Conservation (phyloP, 2,329 filamentous ascomycete genomes). For the Phaeoacremonium minimum region DNA sequence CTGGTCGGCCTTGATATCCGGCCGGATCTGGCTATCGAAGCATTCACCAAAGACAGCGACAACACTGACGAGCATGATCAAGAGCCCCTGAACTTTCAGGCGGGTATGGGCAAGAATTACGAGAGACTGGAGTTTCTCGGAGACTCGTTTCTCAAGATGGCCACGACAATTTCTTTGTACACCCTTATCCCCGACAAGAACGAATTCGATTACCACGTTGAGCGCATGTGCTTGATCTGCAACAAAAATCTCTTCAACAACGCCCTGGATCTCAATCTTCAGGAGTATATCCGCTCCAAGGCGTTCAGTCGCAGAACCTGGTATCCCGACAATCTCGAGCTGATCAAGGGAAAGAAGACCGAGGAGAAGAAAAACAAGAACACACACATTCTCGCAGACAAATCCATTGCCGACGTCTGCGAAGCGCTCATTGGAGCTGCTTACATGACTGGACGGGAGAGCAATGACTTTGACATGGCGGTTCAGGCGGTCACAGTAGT, state of each 20-base stretch:
- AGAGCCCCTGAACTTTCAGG: slow-evolving; percentile 68
- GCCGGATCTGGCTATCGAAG: slow-evolving; percentile 73
- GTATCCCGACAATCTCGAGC: slow-evolving; percentile 78
- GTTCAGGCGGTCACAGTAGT: slow-evolving; percentile 63
- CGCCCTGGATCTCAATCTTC: slow-evolving; percentile 60
- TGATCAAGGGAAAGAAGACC: slow-evolving; percentile 64
- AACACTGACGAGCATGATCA: slow-evolving; percentile 49
- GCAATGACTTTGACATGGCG: slow-evolving; percentile 48
- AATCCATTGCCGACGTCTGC: slow-evolving; percentile 89
- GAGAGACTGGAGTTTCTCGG: slow-evolving; percentile 92
- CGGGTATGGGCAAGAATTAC: slow-evolving; percentile 91
- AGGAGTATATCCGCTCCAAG: slow-evolving; percentile 78
- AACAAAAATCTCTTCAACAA: slow-evolving; percentile 84
- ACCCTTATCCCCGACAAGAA: slow-evolving; percentile 70
- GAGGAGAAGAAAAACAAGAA: slow-evolving; percentile 40
- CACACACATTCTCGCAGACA: slow-evolving; percentile 72
- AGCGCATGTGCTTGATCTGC: slow-evolving; percentile 86
- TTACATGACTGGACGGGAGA: slow-evolving; percentile 44
- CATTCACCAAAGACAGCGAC: slow-evolving; percentile 88
- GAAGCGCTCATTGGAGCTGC: slow-evolving; percentile 92
- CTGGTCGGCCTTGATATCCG: slow-evolving; percentile 60
- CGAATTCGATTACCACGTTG: slow-evolving; percentile 85
- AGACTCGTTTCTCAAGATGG: slow-evolving; percentile 93
- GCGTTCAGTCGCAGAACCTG: slow-evolving; percentile 78
- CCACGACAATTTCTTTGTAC: slow-evolving; percentile 84